phyloP scores from a whole-genome alignment of 495 filamentous ascomycete genomes.

The Daldinia caldariorum region DNA sequence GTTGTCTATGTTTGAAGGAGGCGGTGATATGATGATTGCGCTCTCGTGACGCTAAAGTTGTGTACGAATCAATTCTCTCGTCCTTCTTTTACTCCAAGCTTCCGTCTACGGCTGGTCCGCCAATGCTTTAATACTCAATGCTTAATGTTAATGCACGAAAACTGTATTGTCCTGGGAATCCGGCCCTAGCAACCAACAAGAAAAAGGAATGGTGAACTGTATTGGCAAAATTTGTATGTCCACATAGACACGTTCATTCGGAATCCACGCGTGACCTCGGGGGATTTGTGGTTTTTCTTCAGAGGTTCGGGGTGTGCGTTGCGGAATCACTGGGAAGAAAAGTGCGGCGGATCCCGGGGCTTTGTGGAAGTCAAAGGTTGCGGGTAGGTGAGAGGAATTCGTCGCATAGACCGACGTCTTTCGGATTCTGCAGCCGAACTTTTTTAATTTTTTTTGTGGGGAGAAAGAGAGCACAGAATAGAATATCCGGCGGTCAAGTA shows the following conservation, averaged over 20 bases:
- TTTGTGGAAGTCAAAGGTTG: conserved; percentile 31
- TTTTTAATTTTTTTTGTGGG: conserved; percentile 38
- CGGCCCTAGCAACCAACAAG: conserved; percentile 39
- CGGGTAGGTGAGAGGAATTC: conserved; percentile 34
- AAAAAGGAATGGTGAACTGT: conserved; percentile 38
- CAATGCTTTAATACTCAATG: conserved; percentile 17
- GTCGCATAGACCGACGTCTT: conserved; percentile 39
- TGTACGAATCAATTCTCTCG: conserved; percentile 24
- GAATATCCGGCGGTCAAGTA: conserved; percentile 29
- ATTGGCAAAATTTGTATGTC: conserved; percentile 39
- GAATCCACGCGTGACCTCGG: conserved; percentile 41
- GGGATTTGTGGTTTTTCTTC: conserved; percentile 28
- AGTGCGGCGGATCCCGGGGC: conserved; percentile 38
- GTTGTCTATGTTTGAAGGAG: conserved; percentile 17
- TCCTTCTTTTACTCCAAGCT: conserved; percentile 12
- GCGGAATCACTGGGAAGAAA: conserved; percentile 35
- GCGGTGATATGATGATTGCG: conserved; percentile 27
- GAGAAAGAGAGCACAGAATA: conserved; percentile 17
- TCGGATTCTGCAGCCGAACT: conserved; percentile 28
- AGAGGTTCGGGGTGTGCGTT: conserved; percentile 32
- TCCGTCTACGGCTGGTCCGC: conserved; percentile 28
- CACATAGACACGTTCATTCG: conserved; percentile 37
- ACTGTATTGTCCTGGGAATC: conserved; percentile 32
- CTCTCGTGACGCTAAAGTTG: conserved; percentile 31
- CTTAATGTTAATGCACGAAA: conserved; percentile 23